Evolutionary conservation across 2,329 filamentous ascomycete species (phyloP), one percentile per base, ranked within the genome.

Genomic region (Raffaelea ambrosiae): DNA sequence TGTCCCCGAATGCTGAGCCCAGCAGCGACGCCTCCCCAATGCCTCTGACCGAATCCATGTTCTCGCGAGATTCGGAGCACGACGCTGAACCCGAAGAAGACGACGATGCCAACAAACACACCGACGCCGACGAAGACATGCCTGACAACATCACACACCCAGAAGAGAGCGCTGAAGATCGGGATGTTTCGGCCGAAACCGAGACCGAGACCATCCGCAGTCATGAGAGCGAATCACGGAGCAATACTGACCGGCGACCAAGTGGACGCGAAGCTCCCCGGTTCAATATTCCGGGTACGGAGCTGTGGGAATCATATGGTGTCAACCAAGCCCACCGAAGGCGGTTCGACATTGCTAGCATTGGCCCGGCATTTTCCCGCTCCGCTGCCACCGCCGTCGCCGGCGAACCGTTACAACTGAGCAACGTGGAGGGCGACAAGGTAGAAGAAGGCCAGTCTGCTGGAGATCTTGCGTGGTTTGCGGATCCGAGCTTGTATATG

Each of bases 1-100:
- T 68, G 59, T 72, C 72, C 4, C 70, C 70, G 16, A 60, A 59
- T 9, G 64, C 68, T n/a, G 64, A 62, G 33, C 63, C 64, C 10
- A 11, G 9, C 26, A 43, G 20, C 40, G 43, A 48, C n/a, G 26
- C 35, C 14, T 31, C 46, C 1, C 2, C 46, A 13, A 7, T 44
- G 2, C 36, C 35, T 40, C 53, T 54, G 11, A 11, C 53, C 2
- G 54, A 56, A 10, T 46, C 53, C 21, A 44, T 54, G 26, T 45
- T 51, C 22, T 40, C 45, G 7, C 35, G 16, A 5, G 19, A 48
- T 33, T 51, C 46, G 21, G 48, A 45, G 7, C 40, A 47, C 36
- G 50, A 46, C 4, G 39, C 40, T 11, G 51, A 56, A 16, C 53
- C 26, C 13, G 7, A 57, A 2, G 61, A 63, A 16, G 42, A 52